Conservation (phyloP, 108 stramenopile genomes). For the Pseudonitzschia pungens region DNA sequence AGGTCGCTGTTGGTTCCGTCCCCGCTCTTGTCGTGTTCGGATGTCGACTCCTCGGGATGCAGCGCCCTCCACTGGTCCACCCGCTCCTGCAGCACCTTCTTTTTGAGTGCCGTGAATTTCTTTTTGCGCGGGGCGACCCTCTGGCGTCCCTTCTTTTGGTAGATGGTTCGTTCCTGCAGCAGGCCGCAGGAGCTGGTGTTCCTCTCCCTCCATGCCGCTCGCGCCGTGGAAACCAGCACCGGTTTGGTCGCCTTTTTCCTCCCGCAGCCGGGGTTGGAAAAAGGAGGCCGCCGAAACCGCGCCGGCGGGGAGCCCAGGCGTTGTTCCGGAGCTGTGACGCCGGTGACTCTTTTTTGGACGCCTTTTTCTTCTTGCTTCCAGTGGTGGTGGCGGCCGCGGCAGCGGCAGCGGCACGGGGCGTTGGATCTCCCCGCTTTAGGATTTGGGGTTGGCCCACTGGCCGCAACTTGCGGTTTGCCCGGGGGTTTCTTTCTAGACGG, state of each 20-base stretch:
- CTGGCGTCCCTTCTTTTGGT: constrained; percentile 61
- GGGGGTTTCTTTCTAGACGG: not conserved
- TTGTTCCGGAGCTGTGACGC: too few relatives aligned
- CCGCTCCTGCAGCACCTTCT: constrained; percentile 79
- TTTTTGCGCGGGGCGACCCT: constrained; percentile 69
- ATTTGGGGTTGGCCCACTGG: not conserved
- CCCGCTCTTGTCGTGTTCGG: not conserved
- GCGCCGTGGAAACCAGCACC: not conserved
- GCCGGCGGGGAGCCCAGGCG: not conserved
- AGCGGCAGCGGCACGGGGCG: too few relatives aligned
- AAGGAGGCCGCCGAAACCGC: constrained; percentile 7
- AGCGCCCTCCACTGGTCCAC: constrained; percentile 60
- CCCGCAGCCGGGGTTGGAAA: not conserved
- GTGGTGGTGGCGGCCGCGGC: not conserved
- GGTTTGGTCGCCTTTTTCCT: not conserved
- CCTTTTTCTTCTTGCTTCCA: constrained; percentile 4
- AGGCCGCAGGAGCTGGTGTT: constrained; percentile 33
- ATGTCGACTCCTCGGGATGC: constrained; percentile 26
- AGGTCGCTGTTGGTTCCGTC: not conserved
- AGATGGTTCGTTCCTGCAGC: constrained; percentile 29
- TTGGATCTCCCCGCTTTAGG: constrained; percentile 3
- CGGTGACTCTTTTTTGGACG: not conserved
- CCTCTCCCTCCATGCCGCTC: constrained; percentile 23
- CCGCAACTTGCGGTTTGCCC: not conserved
- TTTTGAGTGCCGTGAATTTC: constrained; percentile 77